These are phyloP conservation scores for Penicillium sp. DNA, from an alignment of 2,329 filamentous ascomycete genomes.

Conservation along the genomic window DNA sequence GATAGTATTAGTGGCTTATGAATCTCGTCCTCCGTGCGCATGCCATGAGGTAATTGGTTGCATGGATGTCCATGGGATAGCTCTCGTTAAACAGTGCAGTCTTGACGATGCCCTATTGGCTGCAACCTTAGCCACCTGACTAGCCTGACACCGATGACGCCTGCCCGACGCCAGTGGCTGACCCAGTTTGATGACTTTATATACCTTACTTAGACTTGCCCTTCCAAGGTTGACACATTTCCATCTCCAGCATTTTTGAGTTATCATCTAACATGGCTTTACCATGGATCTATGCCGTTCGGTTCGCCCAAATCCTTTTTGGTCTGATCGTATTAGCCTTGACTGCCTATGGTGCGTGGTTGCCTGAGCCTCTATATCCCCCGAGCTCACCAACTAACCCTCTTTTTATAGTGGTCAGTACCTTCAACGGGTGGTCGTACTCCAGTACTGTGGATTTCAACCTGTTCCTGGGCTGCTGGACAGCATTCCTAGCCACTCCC, in stretches of 20 bases:
- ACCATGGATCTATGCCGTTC: conserved; percentile 52
- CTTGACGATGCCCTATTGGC: background rate
- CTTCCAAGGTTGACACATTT: background rate
- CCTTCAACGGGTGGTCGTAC: conserved; percentile 48
- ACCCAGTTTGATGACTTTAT: background rate
- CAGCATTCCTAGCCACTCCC: conserved; percentile 64
- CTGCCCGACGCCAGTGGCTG: conserved; percentile 22
- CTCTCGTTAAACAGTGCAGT: too few species aligned
- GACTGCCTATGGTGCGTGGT: conserved; percentile 66
- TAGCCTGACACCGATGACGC: conserved; percentile 22
- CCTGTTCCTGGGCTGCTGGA: conserved; percentile 77
- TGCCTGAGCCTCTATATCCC: background rate
- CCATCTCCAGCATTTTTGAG: background rate
- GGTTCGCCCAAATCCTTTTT: conserved; percentile 67
- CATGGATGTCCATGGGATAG: too few species aligned
- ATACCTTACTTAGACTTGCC: background rate
- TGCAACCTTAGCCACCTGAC: conserved; percentile 12
- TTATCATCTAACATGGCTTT: conserved; percentile 16
- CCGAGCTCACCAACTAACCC: background rate
- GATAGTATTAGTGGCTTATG: too few species aligned
- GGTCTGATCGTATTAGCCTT: conserved; percentile 74
- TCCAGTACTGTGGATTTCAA: conserved; percentile 71
- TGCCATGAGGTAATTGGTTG: too few species aligned
- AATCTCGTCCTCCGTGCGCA: too few species aligned
- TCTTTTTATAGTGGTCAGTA: conserved; percentile 53